Evolutionary conservation across 2,329 filamentous ascomycete genomes (phyloP).

Genomic region (Mollisiaceae sp.): DNA sequence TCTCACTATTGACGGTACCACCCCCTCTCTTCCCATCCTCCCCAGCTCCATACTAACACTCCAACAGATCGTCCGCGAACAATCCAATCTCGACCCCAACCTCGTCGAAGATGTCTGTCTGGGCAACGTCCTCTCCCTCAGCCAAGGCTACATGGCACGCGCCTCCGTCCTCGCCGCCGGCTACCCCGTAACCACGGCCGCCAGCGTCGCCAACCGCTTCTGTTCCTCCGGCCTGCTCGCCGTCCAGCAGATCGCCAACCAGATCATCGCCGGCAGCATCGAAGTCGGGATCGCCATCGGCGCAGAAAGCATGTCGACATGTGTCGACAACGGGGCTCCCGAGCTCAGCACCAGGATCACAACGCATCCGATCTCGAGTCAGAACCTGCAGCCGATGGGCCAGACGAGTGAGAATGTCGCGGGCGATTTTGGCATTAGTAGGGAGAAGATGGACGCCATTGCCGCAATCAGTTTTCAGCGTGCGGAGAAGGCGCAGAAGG

Average conservation of each 20-base stretch:
- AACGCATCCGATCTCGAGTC: constrained; percentile 75
- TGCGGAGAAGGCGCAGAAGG: constrained; percentile 80
- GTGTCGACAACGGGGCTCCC: constrained; percentile 78
- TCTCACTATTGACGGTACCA: constrained; percentile 78
- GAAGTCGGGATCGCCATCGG: constrained; percentile 93
- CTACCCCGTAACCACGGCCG: constrained; percentile 80
- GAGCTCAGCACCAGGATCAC: constrained; percentile 89
- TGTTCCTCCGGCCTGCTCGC: constrained; percentile 93
- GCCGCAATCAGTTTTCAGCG: constrained; percentile 88
- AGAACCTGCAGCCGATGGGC: constrained; percentile 98
- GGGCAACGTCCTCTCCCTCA: constrained; percentile 87
- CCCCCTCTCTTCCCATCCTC: constrained; percentile 52
- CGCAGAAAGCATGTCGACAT: constrained; percentile 90
- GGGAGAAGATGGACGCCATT: constrained; percentile 81
- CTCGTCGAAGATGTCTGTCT: constrained; percentile 91
- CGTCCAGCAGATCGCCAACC: constrained; percentile 90
- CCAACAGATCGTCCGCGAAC: constrained; percentile 29
- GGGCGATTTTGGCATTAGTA: constrained; percentile 74
- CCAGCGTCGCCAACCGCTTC: constrained; percentile 88
- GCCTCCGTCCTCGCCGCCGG: constrained; percentile 88
- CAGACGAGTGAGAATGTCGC: constrained; percentile 93
- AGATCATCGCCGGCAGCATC: constrained; percentile 88
- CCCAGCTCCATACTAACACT: neutral
- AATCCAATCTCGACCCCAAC: constrained; percentile 61
- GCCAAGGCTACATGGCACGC: constrained; percentile 91